Evolutionary conservation across 2,329 filamentous ascomycete species (phyloP).

Genomic region (Cadophora sp.): DNA sequence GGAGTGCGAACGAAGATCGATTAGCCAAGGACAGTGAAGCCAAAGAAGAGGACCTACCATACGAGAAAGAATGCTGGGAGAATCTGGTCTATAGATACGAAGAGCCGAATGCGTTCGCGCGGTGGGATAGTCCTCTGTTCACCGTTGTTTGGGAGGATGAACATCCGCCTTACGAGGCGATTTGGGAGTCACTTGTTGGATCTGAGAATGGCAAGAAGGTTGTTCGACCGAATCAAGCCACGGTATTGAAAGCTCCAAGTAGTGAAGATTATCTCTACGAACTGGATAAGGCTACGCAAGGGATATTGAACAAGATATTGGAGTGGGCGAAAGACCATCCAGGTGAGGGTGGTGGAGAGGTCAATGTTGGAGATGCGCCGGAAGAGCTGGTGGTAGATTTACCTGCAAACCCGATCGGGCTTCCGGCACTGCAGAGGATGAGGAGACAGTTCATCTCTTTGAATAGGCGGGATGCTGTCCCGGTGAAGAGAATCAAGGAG

Average conservation of each 20-base stretch:
- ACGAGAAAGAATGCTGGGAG: constrained; percentile 42
- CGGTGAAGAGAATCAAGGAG: constrained; percentile 62
- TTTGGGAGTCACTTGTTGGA: constrained; percentile 76
- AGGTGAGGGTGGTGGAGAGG: constrained; percentile 64
- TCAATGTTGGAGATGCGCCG: constrained; percentile 46
- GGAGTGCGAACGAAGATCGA: constrained; percentile 65
- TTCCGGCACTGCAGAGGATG: constrained; percentile 79
- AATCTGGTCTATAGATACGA: constrained; percentile 72
- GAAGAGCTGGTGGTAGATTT: constrained; percentile 67
- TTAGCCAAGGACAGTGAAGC: constrained; percentile 45
- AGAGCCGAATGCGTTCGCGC: constrained; percentile 83
- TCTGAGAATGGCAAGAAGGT: constrained; percentile 65
- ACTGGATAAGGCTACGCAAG: constrained; percentile 79
- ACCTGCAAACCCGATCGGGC: constrained; percentile 67
- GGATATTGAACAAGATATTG: constrained; percentile 73
- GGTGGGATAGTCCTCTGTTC: constrained; percentile 86
- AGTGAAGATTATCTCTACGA: constrained; percentile 79
- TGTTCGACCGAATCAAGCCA: constrained; percentile 77
- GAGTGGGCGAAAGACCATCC: constrained; percentile 70
- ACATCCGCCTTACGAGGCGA: constrained; percentile 67
- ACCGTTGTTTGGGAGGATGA: constrained; percentile 79
- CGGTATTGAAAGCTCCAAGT: constrained; percentile 69
- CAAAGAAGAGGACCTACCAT: constrained; percentile 41
- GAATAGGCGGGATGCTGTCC: constrained; percentile 71
- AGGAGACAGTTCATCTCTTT: constrained; percentile 79